Base-by-base conservation (phyloP, 176 grass and related monocot species). In the Aegilops bicornis region DNA sequence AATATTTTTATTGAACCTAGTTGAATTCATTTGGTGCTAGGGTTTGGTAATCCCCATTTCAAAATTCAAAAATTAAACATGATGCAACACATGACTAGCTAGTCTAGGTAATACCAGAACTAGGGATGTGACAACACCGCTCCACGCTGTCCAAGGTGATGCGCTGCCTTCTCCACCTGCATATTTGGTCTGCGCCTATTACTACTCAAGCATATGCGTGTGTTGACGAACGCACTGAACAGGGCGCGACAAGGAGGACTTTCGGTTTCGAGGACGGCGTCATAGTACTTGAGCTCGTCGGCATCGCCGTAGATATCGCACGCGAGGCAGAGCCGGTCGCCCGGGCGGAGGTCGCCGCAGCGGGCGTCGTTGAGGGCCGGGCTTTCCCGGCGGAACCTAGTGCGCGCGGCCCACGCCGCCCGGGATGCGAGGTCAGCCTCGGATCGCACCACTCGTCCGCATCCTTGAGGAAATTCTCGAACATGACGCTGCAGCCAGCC, bases 401-500 rank as follows among this genome's bases (percentile, higher is more conserved):
- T 81, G 47, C 81, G 85, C 67, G 67, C 60, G 61, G 61, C 35
- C 76, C 45, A 84, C 76, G 35, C 16, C 85, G 32, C 7, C 43
- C 50, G 29, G 50, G 37, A 29, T 19, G 83, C 19, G 79, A 90
- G 33, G 7, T 13, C 52, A 33, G 10, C 6, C 7, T 64, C 48
- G 84, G 74, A 25, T 74, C 43, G 75, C 80, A 84, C 75, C 85
- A 90, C 32, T 87, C 85, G 80, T 90, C 89, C 43, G 0, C 7
- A 25, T 91, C 89, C 60, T 91, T 81, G 15, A 0, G 3, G 80
- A 84, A 91, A 22, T 59, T 17, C 85, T 91, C 85, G 85, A 76
- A 91, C 89, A 91, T 87, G 65, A 91, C 85, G 48, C 89, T n/a
- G 84, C 20, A 80, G 67, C 35, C 35, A 81, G 80, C 85, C 35